phyloP scores from a whole-genome alignment of 2,329 filamentous ascomycete genomes.

The Colletotrichum noveboracense region DNA sequence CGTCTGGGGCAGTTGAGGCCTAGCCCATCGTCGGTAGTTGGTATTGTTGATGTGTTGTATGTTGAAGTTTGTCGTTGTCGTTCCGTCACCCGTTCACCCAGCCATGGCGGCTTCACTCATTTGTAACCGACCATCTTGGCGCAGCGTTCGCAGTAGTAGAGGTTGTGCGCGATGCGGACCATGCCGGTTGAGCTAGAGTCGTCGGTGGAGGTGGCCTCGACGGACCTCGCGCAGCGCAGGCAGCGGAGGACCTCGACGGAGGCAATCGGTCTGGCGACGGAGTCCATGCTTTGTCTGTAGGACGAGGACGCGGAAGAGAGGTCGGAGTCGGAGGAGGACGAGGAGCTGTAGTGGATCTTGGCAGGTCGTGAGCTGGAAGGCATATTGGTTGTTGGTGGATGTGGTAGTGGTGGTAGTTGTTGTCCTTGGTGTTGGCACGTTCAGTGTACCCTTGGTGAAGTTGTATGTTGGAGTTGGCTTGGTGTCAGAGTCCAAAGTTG shows the following conservation, averaged over 20 bases:
- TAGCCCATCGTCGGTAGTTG: background rate
- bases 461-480: background rate
- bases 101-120: slow-evolving; percentile 37
- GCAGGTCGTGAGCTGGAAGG: slow-evolving; percentile 37
- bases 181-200: slow-evolving; percentile 64
- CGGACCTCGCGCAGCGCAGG: slow-evolving; percentile 64
- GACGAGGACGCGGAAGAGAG: slow-evolving; percentile 40
- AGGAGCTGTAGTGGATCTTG: slow-evolving; percentile 43
- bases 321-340: slow-evolving; percentile 48
- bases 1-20: background rate
- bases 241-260: slow-evolving; percentile 67
- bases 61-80: background rate
- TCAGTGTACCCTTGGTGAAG: background rate
- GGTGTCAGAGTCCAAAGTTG: background rate
- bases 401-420: background rate
- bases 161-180: slow-evolving; percentile 68
- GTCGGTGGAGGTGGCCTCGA: slow-evolving; percentile 66
- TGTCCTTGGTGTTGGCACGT: background rate
- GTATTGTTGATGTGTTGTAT: background rate
- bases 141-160: slow-evolving; percentile 71
- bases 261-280: slow-evolving; percentile 48
- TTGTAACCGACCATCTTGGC: slow-evolving; percentile 69
- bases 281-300: slow-evolving; percentile 55
- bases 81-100: background rate
- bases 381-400: slow-evolving; percentile 24